phyloP scores from a whole-genome alignment of 257 asterid genomes.

The Handroanthus guayacan region DNA sequence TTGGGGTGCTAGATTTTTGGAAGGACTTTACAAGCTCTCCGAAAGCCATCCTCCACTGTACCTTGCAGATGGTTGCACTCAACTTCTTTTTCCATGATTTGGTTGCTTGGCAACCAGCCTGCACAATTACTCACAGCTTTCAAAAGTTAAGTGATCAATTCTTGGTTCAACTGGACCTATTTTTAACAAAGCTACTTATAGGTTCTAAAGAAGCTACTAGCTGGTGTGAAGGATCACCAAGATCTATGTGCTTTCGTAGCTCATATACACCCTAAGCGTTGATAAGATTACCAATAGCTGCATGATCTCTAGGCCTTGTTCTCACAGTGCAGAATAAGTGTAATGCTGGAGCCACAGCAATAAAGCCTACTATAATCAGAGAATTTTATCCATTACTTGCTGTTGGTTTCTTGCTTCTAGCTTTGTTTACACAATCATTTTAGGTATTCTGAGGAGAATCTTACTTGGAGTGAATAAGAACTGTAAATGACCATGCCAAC shows the following conservation, averaged over 20 bases:
- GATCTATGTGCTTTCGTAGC: not conserved
- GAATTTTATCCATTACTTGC: too few relatives aligned
- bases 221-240: not conserved
- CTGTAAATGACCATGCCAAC: not conserved
- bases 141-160: not conserved
- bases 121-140: not conserved
- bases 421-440: not conserved
- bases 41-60: not conserved
- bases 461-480: not conserved
- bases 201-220: not conserved
- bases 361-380: too few relatives aligned
- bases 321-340: too few relatives aligned
- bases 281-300: too few relatives aligned
- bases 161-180: not conserved
- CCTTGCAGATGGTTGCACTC: not conserved
- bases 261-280: not conserved
- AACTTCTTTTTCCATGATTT: not conserved
- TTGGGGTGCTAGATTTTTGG: not conserved
- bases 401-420: too few relatives aligned
- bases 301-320: too few relatives aligned
- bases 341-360: too few relatives aligned
- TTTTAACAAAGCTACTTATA: not conserved
- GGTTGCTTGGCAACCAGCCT: not conserved
- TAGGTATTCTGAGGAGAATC: not conserved
- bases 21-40: not conserved